Conservation (phyloP, 495 filamentous ascomycete genomes). For the Stereocaulon alpinum region DNA sequence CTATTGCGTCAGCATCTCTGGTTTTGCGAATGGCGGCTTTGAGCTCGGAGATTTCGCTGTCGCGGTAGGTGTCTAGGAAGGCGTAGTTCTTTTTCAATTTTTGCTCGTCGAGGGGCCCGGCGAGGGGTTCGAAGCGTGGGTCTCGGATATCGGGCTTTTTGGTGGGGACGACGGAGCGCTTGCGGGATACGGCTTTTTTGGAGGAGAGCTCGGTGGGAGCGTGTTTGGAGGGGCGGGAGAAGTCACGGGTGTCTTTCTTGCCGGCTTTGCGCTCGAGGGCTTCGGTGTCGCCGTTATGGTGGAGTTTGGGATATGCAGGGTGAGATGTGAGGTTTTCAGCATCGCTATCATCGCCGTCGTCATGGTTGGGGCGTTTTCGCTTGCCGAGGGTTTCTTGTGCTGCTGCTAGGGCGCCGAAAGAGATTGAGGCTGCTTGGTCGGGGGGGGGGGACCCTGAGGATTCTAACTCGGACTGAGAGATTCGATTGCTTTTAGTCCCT, state of each 20-base stretch:
- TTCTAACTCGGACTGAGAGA: background rate
- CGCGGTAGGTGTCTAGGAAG: slow-evolving; percentile 79
- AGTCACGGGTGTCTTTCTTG: slow-evolving; percentile 31
- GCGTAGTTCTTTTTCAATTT: slow-evolving; percentile 58
- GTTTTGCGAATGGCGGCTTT: slow-evolving; percentile 53
- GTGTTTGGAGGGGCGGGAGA: slow-evolving; percentile 66
- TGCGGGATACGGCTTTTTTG: slow-evolving; percentile 72
- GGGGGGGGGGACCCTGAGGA: background rate
- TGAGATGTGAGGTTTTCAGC: slow-evolving; percentile 16
- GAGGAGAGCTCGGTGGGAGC: slow-evolving; percentile 72
- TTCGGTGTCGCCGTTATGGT: slow-evolving; percentile 26
- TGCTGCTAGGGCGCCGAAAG: slow-evolving; percentile 80
- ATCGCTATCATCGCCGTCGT: background rate
- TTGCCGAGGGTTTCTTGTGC: slow-evolving; percentile 61
- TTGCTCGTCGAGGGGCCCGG: slow-evolving; percentile 40
- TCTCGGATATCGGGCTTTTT: slow-evolving; percentile 48
- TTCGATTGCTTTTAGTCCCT: background rate
- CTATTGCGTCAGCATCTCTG: slow-evolving; percentile 50
- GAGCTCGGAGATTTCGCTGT: slow-evolving; percentile 65
- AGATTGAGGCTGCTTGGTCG: slow-evolving; percentile 40
- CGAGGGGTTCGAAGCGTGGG: slow-evolving; percentile 68
- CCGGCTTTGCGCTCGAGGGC: slow-evolving; percentile 31
- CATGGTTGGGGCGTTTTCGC: slow-evolving; percentile 25
- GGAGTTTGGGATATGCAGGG: slow-evolving; percentile 25
- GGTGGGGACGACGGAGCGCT: slow-evolving; percentile 53